phyloP scores from a whole-genome alignment of 306 rosid species.

The Coriaria nepalensis region DNA sequence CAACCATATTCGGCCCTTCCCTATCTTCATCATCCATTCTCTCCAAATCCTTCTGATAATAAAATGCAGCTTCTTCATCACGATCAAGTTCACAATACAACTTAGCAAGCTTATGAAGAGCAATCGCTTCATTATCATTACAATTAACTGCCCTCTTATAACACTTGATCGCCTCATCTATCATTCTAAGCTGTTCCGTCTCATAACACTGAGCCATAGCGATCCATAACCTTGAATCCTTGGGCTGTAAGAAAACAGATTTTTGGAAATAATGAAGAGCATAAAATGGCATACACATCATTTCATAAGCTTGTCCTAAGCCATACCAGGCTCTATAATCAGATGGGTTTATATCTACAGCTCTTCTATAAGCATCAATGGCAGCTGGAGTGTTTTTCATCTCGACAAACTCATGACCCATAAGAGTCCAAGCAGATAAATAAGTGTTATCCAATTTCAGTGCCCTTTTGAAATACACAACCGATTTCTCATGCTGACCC shows the following conservation, averaged over 20 bases:
- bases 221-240: constrained; percentile 89
- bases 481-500: constrained; percentile 94
- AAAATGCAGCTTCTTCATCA: constrained; percentile 79
- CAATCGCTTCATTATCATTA: constrained; percentile 89
- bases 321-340: constrained; percentile 99
- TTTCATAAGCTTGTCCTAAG: constrained; percentile 95
- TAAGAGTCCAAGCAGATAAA: constrained; percentile 95
- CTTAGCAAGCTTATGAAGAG: constrained; percentile 75
- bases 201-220: constrained; percentile 95
- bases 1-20: constrained; percentile 95
- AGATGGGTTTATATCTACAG: constrained; percentile 70
- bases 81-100: constrained; percentile 56
- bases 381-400: constrained; percentile 99
- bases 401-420: constrained; percentile 98
- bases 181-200: constrained; percentile 74
- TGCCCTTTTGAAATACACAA: constrained; percentile 84
- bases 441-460: constrained; percentile 87
- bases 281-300: constrained; percentile 94
- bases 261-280: constrained; percentile 91
- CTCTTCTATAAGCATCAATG: constrained; percentile 91
- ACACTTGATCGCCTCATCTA: constrained; percentile 80
- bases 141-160: constrained; percentile 75
- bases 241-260: constrained; percentile 85
- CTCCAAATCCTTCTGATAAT: constrained; percentile 83
- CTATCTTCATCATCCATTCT: constrained; percentile 95